Conservation (phyloP, 805 yeast species). For the Tetrapisispora iriomotensis region DNA sequence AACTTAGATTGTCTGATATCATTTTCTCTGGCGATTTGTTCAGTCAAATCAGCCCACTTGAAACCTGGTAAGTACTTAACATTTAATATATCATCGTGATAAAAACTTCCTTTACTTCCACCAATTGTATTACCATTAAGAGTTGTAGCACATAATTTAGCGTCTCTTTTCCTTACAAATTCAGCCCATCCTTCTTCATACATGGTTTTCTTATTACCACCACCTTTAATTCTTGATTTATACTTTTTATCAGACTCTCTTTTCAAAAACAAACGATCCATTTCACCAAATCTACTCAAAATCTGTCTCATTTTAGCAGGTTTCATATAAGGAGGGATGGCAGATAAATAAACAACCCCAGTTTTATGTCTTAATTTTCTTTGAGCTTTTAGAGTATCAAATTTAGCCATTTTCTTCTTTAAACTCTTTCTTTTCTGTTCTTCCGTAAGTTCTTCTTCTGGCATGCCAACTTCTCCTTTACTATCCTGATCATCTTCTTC, state of each 20-base stretch:
- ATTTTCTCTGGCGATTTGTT: conserved; percentile 82
- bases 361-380: conserved; percentile 52
- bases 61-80: conserved; percentile 83
- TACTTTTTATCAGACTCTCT: conserved; percentile 69
- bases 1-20: conserved; percentile 82
- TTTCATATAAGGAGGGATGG: conserved; percentile 94
- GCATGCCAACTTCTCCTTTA: conserved; percentile 11
- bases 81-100: conserved; percentile 89
- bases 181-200: conserved; percentile 98
- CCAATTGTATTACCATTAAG: conserved; percentile 85
- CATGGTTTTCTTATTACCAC: conserved; percentile 84
- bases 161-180: conserved; percentile 71
- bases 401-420: conserved; percentile 45
- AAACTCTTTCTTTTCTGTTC: conserved; percentile 23
- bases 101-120: conserved; percentile 83
- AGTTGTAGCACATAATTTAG: conserved; percentile 78
- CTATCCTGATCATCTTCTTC: conserved; percentile 8
- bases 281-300: conserved; percentile 68
- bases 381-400: conserved; percentile 36
- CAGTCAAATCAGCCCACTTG: conserved; percentile 92
- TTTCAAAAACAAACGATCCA: conserved; percentile 78
- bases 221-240: conserved; percentile 62
- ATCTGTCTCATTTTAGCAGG: conserved; percentile 83
- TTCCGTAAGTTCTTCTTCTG: conserved; percentile 10
- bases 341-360: conserved; percentile 88